Evolutionary conservation across 345 rosid species (phyloP), one percentile per base, ranked within the genome.

Genomic region (Fremontodendron californicum): DNA sequence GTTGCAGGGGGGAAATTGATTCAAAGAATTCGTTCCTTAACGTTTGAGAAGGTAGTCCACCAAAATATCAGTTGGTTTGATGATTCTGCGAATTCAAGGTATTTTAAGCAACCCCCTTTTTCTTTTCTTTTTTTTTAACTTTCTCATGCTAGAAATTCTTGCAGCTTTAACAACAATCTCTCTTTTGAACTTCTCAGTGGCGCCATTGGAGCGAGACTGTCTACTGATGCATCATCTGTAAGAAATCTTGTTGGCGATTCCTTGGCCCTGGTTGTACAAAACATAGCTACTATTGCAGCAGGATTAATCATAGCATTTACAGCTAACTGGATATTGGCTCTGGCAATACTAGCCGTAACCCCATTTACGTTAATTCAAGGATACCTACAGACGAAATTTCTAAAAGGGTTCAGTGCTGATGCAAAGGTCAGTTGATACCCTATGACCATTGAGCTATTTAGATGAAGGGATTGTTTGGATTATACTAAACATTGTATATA

Each of bases 41-140:
- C 90, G 1, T 94, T 94, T 76, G 88, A 89, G 80, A 91, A 89
- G 80, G 90, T 92, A 27, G 97, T 90, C 51, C 92, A 90, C 83
- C 97, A 92, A 78, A 88, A 92, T 61, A 92, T 94, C 67, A 85
- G 93, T 79, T 94, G 96, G 94, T 94, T 94, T 23, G 98, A 94
- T 66, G 93, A 90, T 75, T 83, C 93, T 61, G 78, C 86, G 23
- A 93, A 94, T 73, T 84, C 98, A 7, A 94, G 94, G 94, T 87
- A 37, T 27, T 78, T 66, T 29, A 3, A 31, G 23, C 46, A 29
- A 49, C 2, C 60, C 13, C 9, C n/a, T n/a, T n/a, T n/a, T n/a
- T n/a, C n/a, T 11, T 42, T 45, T 45, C 13, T 33, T 33, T 3
- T 33, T 33, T 43, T 49, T 1, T 37, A n/a, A 37, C 21, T 43